A percentile compares a stretch with the other conserved stretches of the same genome.
Evolutionary conservation across 2,329 filamentous ascomycete genomes (phyloP).

Genomic region (Delphinella strobiligena): DNA sequence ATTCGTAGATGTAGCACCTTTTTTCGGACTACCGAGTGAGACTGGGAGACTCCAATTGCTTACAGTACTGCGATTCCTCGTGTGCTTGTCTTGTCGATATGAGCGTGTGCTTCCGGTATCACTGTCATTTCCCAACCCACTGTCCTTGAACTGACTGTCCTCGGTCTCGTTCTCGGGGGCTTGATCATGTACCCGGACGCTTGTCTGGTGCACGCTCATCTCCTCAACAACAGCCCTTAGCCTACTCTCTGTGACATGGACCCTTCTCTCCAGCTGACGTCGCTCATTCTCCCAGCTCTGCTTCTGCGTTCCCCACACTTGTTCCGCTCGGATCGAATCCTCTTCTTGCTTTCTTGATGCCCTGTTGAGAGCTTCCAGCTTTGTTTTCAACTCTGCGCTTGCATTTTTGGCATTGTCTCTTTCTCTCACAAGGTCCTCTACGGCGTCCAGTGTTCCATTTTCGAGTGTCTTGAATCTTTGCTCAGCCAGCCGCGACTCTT

Average conservation of each 20-base stretch:
- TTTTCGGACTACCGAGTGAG: constrained; percentile 13
- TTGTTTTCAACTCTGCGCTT: constrained; percentile 58
- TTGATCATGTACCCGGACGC: constrained; percentile 28
- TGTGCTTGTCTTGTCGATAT: constrained; percentile 11
- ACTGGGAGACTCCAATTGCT: constrained; percentile 23
- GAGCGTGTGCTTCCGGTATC: constrained; percentile 61
- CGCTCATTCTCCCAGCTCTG: constrained; percentile 75
- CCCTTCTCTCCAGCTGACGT: constrained; percentile 66
- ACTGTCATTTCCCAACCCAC: constrained; percentile 40
- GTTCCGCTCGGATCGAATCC: constrained; percentile 64
- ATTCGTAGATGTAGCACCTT: constrained; percentile 1
- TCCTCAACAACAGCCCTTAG: constrained; percentile 78
- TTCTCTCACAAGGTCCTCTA: constrained; percentile 73
- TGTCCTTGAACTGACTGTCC: constrained; percentile 47
- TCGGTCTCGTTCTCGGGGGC: constrained; percentile 35
- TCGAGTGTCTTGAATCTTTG: constrained; percentile 79
- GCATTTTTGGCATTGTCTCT: constrained; percentile 71
- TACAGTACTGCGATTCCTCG: constrained; percentile 19
- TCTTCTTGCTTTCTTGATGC: constrained; percentile 71
- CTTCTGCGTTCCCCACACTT: constrained; percentile 74
- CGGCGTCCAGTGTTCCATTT: constrained; percentile 72
- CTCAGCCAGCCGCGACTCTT: constrained; percentile 70
- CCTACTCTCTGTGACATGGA: constrained; percentile 82
- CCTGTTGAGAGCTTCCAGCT: constrained; percentile 67
- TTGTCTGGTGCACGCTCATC: constrained; percentile 61